A percentile compares a stretch with the other conserved stretches of the same genome.
phyloP scores from a whole-genome alignment of 805 yeast genomes.

The Blastobotrys americana region DNA sequence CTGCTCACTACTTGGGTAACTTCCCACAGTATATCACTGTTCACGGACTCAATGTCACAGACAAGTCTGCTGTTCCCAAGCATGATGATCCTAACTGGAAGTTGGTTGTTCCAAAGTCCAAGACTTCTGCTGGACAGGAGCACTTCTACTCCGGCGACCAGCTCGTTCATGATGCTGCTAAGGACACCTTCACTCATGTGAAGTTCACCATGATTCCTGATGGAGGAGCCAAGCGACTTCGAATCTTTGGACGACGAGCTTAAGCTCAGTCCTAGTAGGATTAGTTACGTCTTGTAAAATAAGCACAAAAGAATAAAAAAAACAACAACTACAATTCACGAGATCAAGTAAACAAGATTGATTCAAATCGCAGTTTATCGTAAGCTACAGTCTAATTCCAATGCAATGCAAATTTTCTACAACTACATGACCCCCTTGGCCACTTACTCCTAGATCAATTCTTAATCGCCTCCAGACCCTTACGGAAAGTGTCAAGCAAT shows the following conservation, averaged over 20 bases:
- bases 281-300: no score
- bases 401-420: no score
- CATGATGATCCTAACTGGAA: conserved; percentile 49
- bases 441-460: neutral
- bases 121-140: conserved; percentile 79
- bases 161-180: conserved; percentile 6
- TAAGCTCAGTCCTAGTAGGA: conserved; percentile 1
- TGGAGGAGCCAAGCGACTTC: conserved; percentile 89
- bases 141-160: conserved; percentile 43
- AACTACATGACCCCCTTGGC: no score
- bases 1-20: conserved; percentile 92
- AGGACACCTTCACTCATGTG: conserved; percentile 55
- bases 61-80: conserved; percentile 35
- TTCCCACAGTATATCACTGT: conserved; percentile 76
- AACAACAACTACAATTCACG: no score
- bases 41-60: conserved; percentile 46
- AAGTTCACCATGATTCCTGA: conserved; percentile 84
- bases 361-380: no score
- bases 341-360: no score
- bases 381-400: no score
- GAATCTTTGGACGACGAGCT: conserved; percentile 57
- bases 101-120: conserved; percentile 54
- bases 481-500: conserved; percentile 40
- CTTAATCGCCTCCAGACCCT: neutral
- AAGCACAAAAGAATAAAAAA: no score